Evolutionary conservation across 2,329 filamentous ascomycete species (phyloP), one percentile per base, ranked within the genome.

Genomic region (Seiridium cupressi): DNA sequence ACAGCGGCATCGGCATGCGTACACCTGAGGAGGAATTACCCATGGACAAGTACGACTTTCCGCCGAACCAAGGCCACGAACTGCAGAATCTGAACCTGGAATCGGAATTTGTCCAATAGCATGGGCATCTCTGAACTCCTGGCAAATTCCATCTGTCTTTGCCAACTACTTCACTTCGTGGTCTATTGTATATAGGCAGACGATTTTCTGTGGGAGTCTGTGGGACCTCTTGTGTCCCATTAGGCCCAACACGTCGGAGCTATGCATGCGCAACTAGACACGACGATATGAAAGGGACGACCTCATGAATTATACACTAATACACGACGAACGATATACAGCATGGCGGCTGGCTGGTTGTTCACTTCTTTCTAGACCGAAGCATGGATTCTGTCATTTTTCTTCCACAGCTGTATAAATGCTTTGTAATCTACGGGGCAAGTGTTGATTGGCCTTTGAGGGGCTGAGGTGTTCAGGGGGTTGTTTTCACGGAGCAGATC

Each of bases 1-100:
- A 92, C 65, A 92, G 89, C 68, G 89, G 89, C 1, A 92, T 92
- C 62, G 88, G 88, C 36, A 88, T 92, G 66, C 78, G 85, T 55
- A 88, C 86, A 4, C 86, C 86, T 1, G 87, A 89, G 57, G 86
- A 89, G 58, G 86, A 89, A 34, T 86, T 86, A 51, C 77, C 81
- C 1, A 81, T 85, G 71, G 83, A 84, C 57, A 88, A 88, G 68
- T 88, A 82, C 68, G 76, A 78, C 8, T 82, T 81, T 61, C 66
- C 75, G 10, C 72, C 72, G 44, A 62, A 70, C 34, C 74, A 78
- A 38, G 70, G 68, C 34, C 71, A 77, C 58, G 67, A 64, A 36
- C 65, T 78, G 63, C 75, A 65, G 42, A 49, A 58, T 42, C 55
- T 70, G 61, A 55, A 70, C 47, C 51, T 71, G 18, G 60, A 63